A percentile compares a stretch with the other conserved stretches of the same genome.
These are phyloP conservation scores for Saururus chinensis DNA, from an alignment of 164 flowering plant genomes.

Conservation along the genomic window DNA sequence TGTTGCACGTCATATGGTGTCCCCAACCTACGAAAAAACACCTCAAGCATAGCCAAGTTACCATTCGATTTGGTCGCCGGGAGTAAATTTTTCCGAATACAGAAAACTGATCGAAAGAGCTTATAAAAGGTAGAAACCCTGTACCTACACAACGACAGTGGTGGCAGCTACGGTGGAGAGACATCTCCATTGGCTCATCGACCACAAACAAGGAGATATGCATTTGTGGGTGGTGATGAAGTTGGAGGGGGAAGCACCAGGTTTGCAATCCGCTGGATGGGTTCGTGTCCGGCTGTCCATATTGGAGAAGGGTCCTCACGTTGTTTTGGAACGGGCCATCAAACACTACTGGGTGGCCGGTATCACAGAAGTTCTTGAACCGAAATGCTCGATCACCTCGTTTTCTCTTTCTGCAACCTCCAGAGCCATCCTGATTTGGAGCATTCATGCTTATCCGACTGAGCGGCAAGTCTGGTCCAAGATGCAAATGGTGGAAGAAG, in stretches of 20 bases:
- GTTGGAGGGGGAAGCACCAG: conserved; percentile 88
- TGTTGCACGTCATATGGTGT: conserved; percentile 72
- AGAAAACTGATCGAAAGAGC: neutral
- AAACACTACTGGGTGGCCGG: conserved; percentile 57
- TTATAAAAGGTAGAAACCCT: neutral
- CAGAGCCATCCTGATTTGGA: conserved; percentile 23
- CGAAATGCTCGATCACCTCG: conserved; percentile 51
- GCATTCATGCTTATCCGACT: too few relatives aligned
- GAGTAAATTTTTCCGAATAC: neutral
- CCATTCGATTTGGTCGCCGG: neutral
- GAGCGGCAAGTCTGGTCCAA: too few relatives aligned
- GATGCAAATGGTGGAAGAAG: neutral
- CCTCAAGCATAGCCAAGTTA: neutral
- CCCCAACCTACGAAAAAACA: conserved; percentile 63
- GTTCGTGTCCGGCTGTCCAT: conserved; percentile 37
- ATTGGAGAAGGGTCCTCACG: conserved; percentile 50
- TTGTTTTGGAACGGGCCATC: conserved; percentile 53
- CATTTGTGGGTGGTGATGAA: conserved; percentile 48
- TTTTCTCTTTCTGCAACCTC: conserved; percentile 57
- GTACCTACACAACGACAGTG: conserved; percentile 81
- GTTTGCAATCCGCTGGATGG: conserved; percentile 23
- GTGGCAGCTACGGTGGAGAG: conserved; percentile 43
- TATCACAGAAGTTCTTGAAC: conserved; percentile 64
- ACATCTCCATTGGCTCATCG: conserved; percentile 52
- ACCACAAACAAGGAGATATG: conserved; percentile 51